phyloP scores from a whole-genome alignment of 257 asterid species.

The Echites panduratus region DNA sequence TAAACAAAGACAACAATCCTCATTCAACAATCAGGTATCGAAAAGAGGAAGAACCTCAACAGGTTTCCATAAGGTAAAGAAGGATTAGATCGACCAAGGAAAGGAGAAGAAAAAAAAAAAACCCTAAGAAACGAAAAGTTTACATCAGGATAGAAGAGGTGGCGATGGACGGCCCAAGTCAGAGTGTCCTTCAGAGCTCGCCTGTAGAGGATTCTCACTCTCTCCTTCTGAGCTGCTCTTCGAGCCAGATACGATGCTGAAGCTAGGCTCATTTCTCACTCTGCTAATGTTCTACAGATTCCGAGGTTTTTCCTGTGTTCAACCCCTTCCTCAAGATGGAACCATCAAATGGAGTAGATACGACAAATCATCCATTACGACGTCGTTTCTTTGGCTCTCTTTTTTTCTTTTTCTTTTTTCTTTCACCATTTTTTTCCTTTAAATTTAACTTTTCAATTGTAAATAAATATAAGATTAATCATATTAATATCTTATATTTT shows the following conservation, averaged over 20 bases:
- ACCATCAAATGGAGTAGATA: background rate
- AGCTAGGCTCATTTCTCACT: conserved; percentile 54
- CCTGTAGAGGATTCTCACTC: conserved; percentile 88
- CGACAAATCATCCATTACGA: too few relatives aligned
- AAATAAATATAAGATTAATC: too few relatives aligned
- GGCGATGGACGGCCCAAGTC: conserved; percentile 99
- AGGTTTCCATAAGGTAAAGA: background rate
- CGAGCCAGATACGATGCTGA: conserved; percentile 73
- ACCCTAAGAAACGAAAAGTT: conserved; percentile 28
- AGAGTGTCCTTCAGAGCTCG: conserved; percentile 94
- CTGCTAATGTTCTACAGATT: background rate
- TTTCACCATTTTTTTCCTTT: too few relatives aligned
- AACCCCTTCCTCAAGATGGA: background rate
- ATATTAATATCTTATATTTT: too few relatives aligned
- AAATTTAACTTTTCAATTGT: too few relatives aligned
- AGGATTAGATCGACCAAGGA: conserved; percentile 25
- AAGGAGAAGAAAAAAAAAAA: background rate
- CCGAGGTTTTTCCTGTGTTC: background rate
- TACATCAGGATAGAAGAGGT: conserved; percentile 88
- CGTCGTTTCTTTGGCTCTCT: background rate
- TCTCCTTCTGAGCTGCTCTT: conserved; percentile 95
- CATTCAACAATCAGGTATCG: background rate
- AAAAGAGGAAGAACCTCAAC: too few relatives aligned
- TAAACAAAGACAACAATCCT: conserved; percentile 14
- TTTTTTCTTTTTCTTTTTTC: too few relatives aligned